Percentiles rank a stretch among this genome's conserved stretches.
These are phyloP conservation scores for Colletotrichum lupini DNA, from an alignment of 2,329 filamentous ascomycete genomes.

Conservation along the genomic window DNA sequence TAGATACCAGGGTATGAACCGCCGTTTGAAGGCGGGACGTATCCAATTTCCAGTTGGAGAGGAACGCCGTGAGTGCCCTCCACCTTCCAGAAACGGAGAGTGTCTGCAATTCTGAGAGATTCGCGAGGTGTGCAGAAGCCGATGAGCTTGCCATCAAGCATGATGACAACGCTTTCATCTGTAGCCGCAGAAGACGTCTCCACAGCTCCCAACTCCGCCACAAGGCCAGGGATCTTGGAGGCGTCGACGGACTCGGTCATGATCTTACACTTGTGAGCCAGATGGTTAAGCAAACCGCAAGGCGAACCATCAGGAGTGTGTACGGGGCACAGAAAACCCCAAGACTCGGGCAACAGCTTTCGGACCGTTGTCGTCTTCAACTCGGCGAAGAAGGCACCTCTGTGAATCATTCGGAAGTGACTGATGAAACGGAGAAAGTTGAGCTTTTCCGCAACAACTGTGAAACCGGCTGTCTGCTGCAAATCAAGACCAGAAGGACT, in stretches of 20 bases:
- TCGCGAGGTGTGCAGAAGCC: conserved; percentile 91
- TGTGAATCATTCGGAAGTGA: conserved; percentile 98
- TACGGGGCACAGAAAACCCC: conserved; percentile 97
- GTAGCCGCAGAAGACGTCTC: conserved; percentile 81
- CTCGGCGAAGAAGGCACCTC: conserved; percentile 98
- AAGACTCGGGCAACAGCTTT: conserved; percentile 95
- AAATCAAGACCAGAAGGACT: conserved; percentile 93
- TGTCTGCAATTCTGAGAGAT: conserved; percentile 84
- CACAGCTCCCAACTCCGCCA: conserved; percentile 83
- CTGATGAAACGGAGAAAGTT: conserved; percentile 99
- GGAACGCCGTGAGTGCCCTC: conserved; percentile 85
- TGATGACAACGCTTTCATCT: conserved; percentile 86
- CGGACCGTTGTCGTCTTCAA: conserved; percentile 96
- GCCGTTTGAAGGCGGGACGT: conserved; percentile 85
- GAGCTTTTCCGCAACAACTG: conserved; percentile 97
- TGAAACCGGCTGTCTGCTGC: conserved; percentile 95
- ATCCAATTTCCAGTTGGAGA: conserved; percentile 88
- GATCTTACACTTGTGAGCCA: conserved; percentile 94
- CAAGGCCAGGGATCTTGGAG: conserved; percentile 77
- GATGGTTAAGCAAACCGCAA: conserved; percentile 93
- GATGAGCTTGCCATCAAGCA: conserved; percentile 89
- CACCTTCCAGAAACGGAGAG: conserved; percentile 94
- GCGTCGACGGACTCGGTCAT: conserved; percentile 81
- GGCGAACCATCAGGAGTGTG: conserved; percentile 97
- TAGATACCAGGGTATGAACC: conserved; percentile 98